Conservation (phyloP, 495 filamentous ascomycete species). For the Baudoinia panamericana region DNA sequence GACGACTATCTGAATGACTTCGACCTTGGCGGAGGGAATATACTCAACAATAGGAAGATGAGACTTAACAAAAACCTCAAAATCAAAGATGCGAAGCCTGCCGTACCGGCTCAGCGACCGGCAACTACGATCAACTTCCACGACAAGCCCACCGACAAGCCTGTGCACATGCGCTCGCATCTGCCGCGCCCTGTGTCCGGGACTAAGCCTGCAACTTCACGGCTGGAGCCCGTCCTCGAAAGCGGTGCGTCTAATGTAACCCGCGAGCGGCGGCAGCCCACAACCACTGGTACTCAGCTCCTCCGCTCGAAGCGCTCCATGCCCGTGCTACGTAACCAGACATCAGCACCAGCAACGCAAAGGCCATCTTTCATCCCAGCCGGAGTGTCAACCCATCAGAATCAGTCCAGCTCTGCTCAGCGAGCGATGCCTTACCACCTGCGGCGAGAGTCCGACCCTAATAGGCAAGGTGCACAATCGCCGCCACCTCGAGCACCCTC, state of each 20-base stretch:
- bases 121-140: conserved; percentile 85
- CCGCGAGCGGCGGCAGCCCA: conserved; percentile 56
- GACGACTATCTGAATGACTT: conserved; percentile 82
- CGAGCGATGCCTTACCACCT: conserved; percentile 37
- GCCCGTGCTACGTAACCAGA: conserved; percentile 53
- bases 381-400: conserved; percentile 57
- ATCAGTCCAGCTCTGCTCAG: conserved; percentile 51
- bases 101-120: conserved; percentile 42
- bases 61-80: conserved; percentile 91
- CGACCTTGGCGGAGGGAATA: conserved; percentile 71
- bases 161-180: conserved; percentile 31
- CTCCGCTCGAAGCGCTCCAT: conserved; percentile 79
- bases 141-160: conserved; percentile 41
- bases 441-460: conserved; percentile 56
- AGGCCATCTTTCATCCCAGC: conserved; percentile 62
- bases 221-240: conserved; percentile 85
- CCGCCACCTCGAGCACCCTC: conserved; percentile 37
- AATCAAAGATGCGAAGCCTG: conserved; percentile 49
- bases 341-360: conserved; percentile 1
- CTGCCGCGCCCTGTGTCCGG: conserved; percentile 43
- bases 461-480: conserved; percentile 34
- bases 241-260: conserved; percentile 61
- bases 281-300: conserved; percentile 58
- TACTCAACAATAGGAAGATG: conserved; percentile 64
- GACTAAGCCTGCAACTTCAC: conserved; percentile 50